phyloP scores from a whole-genome alignment of 1,284 basidiomycete genomes.

The Microbotryum violaceum region DNA sequence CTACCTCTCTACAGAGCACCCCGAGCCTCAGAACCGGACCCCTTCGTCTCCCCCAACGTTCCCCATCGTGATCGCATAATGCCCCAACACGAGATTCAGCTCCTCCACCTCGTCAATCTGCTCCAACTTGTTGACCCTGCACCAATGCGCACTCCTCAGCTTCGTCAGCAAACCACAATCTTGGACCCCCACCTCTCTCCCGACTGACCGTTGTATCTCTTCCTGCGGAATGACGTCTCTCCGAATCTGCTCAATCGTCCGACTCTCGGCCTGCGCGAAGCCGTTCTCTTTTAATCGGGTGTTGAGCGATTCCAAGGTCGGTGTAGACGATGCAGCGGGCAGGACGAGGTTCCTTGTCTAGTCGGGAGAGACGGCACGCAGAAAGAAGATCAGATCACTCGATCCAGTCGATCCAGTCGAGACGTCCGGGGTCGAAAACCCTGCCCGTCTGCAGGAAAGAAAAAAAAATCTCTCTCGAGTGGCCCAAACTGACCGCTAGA shows the following conservation, averaged over 20 bases:
- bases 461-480: background rate
- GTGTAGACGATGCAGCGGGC: conserved; percentile 62
- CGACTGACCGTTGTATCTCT: conserved; percentile 58
- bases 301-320: conserved; percentile 53
- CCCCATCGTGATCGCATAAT: conserved; percentile 60
- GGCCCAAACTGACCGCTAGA: conserved; percentile 52
- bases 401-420: no score
- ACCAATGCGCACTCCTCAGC: background rate
- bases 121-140: conserved; percentile 66
- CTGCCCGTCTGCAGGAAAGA: background rate
- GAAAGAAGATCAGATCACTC: no score
- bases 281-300: conserved; percentile 55
- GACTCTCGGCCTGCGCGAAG: conserved; percentile 52
- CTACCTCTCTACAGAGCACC: no score
- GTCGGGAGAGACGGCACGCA: no score
- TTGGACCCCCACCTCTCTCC: background rate
- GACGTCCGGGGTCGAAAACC: background rate
- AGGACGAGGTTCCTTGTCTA: conserved; percentile 66
- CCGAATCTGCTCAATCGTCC: conserved; percentile 63
- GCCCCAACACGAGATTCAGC: conserved; percentile 71
- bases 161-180: background rate
- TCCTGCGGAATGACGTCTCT: conserved; percentile 48
- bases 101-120: conserved; percentile 88
- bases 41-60: background rate
- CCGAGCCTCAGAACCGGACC: background rate